Evolutionary conservation across 345 rosid genomes (phyloP), one percentile per base, ranked within the genome.

Genomic region (Boechera stricta): DNA sequence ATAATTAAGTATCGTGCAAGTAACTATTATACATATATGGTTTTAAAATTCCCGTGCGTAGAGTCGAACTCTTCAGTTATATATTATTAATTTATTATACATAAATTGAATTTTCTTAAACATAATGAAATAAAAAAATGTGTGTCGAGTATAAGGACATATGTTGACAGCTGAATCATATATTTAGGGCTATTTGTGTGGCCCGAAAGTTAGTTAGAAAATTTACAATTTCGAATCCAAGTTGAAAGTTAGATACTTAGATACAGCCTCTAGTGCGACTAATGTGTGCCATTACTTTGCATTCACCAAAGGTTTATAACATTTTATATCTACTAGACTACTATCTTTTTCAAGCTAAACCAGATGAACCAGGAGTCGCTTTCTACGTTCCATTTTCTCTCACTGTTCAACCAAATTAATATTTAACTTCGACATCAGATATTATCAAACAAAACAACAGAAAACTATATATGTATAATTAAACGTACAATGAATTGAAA

Each of bases 221-320:
- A 13, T 8, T 74, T 54, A 33, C 18, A 6, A 33, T 33, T 42
- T 42, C 11, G 31, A 56, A 45, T 56, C 39, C 16, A 31, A 16
- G 48, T 56, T 74, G 72, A 65, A 74, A 65, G 49, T 74, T 57
- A 56, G 78, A 74, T 57, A 67, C 41, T 74, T 57, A 56, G 78
- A 74, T 57, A 67, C 41, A 21, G 15, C 47, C 26, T 64, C 36
- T 62, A 39, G 5, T 48, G 47, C 64, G 16, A 48, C 48, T 45
- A 58, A 44, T 71, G 15, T 10, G 44, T 61, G 41, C 71, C 64
- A 66, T 57, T 35, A 48, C 67, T 57, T 47, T 67, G 53, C 33
- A 47, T 57, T 48, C 59, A 67, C 33, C 11, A 45, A 45, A 65
- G 49, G 56, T 33, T 33, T 6, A 47, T 45, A 29, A 67, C 60